Evolutionary conservation across 768 basidiomycete species (phyloP).

Genomic region (Mycena maculata): DNA sequence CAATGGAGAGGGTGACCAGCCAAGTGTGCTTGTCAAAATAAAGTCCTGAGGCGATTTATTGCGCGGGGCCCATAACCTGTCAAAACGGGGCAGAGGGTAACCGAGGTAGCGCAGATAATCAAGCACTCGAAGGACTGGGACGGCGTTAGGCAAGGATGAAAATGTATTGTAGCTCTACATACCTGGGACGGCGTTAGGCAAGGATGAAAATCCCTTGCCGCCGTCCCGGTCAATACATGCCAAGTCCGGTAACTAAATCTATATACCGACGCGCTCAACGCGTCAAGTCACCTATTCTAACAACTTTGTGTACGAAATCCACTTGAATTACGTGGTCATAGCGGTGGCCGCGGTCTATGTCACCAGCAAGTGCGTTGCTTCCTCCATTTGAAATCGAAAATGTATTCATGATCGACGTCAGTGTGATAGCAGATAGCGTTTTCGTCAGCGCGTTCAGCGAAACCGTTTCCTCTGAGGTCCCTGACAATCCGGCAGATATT

Average conservation of each 20-base stretch:
- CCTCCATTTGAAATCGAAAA: no score
- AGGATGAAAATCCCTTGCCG: background rate
- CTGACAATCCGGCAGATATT: conserved; percentile 9
- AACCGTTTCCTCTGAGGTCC: no score
- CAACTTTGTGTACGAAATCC: no score
- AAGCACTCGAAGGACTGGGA: conserved; percentile 7
- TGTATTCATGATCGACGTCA: no score
- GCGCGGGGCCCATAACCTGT: conserved; percentile 27
- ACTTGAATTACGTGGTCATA: no score
- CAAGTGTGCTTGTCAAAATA: background rate
- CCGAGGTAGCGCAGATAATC: background rate
- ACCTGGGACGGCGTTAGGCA: conserved; percentile 16
- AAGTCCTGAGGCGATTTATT: conserved; percentile 17
- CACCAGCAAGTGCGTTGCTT: no score
- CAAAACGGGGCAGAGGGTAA: conserved; percentile 1
- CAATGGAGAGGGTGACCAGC: no score
- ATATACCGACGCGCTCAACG: background rate
- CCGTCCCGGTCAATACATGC: background rate
- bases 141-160: conserved; percentile 1
- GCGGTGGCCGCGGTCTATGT: no score
- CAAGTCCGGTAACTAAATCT: background rate
- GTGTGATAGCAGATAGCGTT: no score
- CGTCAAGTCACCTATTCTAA: no score
- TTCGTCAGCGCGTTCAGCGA: background rate
- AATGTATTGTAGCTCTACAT: background rate